phyloP scores from a whole-genome alignment of 768 basidiomycete genomes.

The Lentinula aciculospora region DNA sequence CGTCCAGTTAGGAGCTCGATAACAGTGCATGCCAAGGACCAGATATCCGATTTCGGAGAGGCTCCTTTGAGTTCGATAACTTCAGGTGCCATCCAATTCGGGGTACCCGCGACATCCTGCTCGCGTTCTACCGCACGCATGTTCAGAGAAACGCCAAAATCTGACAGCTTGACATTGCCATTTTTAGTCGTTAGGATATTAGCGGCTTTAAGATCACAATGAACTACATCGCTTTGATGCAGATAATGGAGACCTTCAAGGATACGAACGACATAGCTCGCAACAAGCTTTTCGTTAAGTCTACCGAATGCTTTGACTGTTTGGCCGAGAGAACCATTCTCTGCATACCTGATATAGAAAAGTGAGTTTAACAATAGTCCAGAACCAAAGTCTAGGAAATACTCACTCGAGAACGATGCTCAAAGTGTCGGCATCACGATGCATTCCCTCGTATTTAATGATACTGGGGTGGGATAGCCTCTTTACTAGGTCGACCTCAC shows the following conservation, averaged over 20 bases:
- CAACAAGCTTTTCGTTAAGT: slow-evolving; percentile 87
- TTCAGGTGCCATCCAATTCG: slow-evolving; percentile 99
- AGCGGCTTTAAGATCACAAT: slow-evolving; percentile 97
- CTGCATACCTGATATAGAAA: slow-evolving; percentile 68
- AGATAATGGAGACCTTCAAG: slow-evolving; percentile 93
- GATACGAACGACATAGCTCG: slow-evolving; percentile 93
- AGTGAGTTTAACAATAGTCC: background rate
- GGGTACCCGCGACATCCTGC: slow-evolving; percentile 88
- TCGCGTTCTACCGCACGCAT: slow-evolving; percentile 85
- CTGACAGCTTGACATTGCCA: slow-evolving; percentile 94
- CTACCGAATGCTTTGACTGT: slow-evolving; percentile 92
- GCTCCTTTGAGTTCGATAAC: slow-evolving; percentile 95
- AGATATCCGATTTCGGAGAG: slow-evolving; percentile 89
- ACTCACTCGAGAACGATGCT: slow-evolving; percentile 94
- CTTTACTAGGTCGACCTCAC: slow-evolving; percentile 91
- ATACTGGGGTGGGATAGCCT: slow-evolving; percentile 90
- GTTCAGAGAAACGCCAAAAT: slow-evolving; percentile 97
- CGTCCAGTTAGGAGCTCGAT: slow-evolving; percentile 89
- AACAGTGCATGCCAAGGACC: slow-evolving; percentile 93
- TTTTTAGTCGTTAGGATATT: slow-evolving; percentile 99
- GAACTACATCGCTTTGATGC: slow-evolving; percentile 85
- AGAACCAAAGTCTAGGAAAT: slow-evolving; percentile 7
- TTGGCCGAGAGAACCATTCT: slow-evolving; percentile 93
- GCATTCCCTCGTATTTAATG: slow-evolving; percentile 97
- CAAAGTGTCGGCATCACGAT: slow-evolving; percentile 79